Evolutionary conservation across 164 flowering plant genomes (phyloP).

Genomic region (Macadamia integrifolia): DNA sequence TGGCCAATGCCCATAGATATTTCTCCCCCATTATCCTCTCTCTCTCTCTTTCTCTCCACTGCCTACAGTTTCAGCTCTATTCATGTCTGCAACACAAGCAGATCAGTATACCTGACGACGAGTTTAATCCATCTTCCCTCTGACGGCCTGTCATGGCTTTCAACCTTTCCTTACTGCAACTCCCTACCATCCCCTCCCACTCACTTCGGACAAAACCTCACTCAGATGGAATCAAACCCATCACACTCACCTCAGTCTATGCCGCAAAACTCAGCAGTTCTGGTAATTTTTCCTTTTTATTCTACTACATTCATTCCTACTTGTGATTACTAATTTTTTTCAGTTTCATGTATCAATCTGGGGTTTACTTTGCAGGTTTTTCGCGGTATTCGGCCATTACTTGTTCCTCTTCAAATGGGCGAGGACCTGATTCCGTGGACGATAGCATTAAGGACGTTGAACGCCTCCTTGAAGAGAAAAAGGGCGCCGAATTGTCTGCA

Average conservation of each 20-base stretch:
- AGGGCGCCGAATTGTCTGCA: constrained; percentile 71
- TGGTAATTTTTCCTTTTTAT: not conserved
- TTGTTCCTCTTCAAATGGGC: constrained; percentile 56
- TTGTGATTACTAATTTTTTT: not conserved
- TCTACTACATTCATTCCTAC: not conserved
- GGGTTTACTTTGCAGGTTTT: constrained; percentile 3
- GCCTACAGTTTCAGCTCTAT: too few species aligned
- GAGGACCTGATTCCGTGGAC: constrained; percentile 35
- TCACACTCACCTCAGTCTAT: not conserved
- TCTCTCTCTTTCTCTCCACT: too few species aligned
- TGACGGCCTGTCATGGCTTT: constrained; percentile 13
- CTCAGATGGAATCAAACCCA: constrained; percentile 9
- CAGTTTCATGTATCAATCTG: not conserved
- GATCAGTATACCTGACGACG: too few species aligned
- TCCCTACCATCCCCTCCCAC: constrained; percentile 9
- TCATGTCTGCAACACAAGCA: too few species aligned
- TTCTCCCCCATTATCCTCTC: too few species aligned
- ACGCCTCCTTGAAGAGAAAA: constrained; percentile 49
- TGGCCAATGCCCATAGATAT: too few species aligned
- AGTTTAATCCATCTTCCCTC: not conserved
- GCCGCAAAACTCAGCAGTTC: constrained; percentile 6
- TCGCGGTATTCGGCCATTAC: constrained; percentile 19
- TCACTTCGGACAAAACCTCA: constrained; percentile 9
- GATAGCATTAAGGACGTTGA: constrained; percentile 43
- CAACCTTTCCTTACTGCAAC: constrained; percentile 13